These are phyloP conservation scores for Xylariaceae sp. DNA, from an alignment of 2,329 filamentous ascomycete genomes.

Conservation along the genomic window DNA sequence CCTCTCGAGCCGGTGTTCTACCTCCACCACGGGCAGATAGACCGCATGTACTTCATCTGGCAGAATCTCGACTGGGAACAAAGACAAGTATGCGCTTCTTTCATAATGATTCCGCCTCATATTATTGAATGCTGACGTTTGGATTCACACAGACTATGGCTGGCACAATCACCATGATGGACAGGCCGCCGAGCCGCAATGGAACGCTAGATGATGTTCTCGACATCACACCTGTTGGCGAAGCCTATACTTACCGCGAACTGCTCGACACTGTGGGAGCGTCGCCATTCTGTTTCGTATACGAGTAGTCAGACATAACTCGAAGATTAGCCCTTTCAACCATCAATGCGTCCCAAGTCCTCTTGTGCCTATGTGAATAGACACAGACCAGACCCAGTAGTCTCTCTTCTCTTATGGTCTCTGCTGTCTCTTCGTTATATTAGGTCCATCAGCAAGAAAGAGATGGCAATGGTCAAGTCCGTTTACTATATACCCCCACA, in stretches of 20 bases:
- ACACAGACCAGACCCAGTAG: too few relatives aligned
- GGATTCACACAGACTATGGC: constrained; percentile 35
- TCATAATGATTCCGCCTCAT: not conserved
- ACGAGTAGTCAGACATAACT: constrained; percentile 33
- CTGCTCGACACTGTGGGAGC: constrained; percentile 46
- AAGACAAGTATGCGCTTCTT: constrained; percentile 34
- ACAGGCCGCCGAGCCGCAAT: constrained; percentile 45
- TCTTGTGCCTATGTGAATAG: not conserved
- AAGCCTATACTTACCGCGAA: constrained; percentile 34
- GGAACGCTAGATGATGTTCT: constrained; percentile 45
- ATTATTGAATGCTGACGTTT: constrained; percentile 13
- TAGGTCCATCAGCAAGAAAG: too few relatives aligned
- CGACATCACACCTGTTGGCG: constrained; percentile 32
- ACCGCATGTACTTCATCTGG: constrained; percentile 53
- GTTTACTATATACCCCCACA: too few relatives aligned
- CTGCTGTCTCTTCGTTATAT: too few relatives aligned
- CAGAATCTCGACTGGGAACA: constrained; percentile 48
- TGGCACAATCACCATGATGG: constrained; percentile 47
- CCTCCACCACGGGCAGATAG: constrained; percentile 50
- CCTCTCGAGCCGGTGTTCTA: constrained; percentile 51
- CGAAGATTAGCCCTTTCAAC: not conserved
- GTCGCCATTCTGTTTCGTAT: constrained; percentile 49
- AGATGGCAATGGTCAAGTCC: too few relatives aligned
- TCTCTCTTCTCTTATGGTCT: too few relatives aligned
- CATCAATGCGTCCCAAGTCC: not conserved